phyloP scores from a whole-genome alignment of 805 yeast species.

The Yarrowia yakushimensis region DNA sequence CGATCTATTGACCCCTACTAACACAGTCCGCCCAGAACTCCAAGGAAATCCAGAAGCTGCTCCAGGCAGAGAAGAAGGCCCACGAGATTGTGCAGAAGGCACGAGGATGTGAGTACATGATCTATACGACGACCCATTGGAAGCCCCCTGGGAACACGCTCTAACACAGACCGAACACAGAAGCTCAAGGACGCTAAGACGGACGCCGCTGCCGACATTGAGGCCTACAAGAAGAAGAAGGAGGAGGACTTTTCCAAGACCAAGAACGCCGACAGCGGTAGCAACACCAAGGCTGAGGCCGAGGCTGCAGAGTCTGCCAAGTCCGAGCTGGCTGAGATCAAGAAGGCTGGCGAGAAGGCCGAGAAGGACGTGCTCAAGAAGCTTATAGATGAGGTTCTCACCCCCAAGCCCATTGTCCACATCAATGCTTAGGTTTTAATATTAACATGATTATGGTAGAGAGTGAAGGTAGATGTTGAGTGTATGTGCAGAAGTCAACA shows the following conservation, averaged over 20 bases:
- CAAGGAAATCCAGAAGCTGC: constrained; percentile 65
- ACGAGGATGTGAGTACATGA: constrained; percentile 61
- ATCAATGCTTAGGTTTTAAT: constrained; percentile 54
- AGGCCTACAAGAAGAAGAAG: constrained; percentile 77
- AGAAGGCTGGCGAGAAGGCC: constrained; percentile 59
- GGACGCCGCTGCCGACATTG: constrained; percentile 88
- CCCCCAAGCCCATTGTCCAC: constrained; percentile 81
- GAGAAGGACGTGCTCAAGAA: constrained; percentile 65
- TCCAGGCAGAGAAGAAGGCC: constrained; percentile 94
- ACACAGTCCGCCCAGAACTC: constrained; percentile 45
- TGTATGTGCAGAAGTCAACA: too few relatives aligned
- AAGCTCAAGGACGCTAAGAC: constrained; percentile 90
- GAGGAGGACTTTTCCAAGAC: constrained; percentile 73
- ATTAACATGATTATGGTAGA: not conserved
- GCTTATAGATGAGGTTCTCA: constrained; percentile 72
- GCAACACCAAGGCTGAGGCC: constrained; percentile 70
- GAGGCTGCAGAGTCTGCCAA: constrained; percentile 75
- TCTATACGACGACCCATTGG: not conserved
- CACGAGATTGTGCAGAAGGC: constrained; percentile 93
- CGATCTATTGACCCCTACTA: not conserved
- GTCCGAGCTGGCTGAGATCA: constrained; percentile 64
- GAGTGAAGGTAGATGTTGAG: not conserved
- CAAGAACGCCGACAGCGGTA: constrained; percentile 66
- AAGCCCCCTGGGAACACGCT: not conserved
- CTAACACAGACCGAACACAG: constrained; percentile 60